Base-by-base conservation (phyloP, 2,329 filamentous ascomycete genomes). In the Sclerotinia nivalis region DNA sequence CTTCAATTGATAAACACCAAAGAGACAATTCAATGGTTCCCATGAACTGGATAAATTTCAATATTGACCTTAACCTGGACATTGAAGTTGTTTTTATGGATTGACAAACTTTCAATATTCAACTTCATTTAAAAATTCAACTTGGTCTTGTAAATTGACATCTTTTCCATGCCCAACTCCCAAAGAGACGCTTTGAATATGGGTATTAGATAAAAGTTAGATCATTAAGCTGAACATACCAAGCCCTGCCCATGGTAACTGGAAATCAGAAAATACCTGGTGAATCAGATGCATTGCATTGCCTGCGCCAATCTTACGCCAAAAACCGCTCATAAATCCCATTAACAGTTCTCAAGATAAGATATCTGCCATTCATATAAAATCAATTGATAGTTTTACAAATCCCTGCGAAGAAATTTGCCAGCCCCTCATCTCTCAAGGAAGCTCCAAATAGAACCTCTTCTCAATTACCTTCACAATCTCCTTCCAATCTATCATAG, bases 401-500 rank as follows among this genome's bases (percentile, higher is more conserved):
- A 8, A 49, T 37, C n/a, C 22, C 8, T 10, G 6, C 50, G 31
- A 37, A 28, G 47, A 40, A 37, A 12, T 6, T 52, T 7, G 47
- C 43, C 45, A 61, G 18, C n/a, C 25, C 18, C 40, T 68, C 56
- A 52, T 31, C 56, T 49, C 31, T 5, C 45, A 37, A n/a, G 15
- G 9, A 31, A 22, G 28, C 12, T 45, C 70, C 61, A 73, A 50
- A 22, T 69, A 66, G 61, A 84, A 72, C 12, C 80, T 80, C 68
- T 84, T 78, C 77, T 91, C 87, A 66, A 94, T 86, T 1, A 86
- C 82, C 13, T 78, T 78, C 13, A 96, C 92, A 78, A 97, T 91
- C 70, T 90, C 85, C 70, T 82, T 86, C 92, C 92, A 97, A 66
- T 92, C 88, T 77, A 86, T 87, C 94, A 97, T 97, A 1, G 88